These are phyloP conservation scores for Aspergillus saccharolyticus DNA, from an alignment of 495 filamentous ascomycete genomes.

Conservation along the genomic window DNA sequence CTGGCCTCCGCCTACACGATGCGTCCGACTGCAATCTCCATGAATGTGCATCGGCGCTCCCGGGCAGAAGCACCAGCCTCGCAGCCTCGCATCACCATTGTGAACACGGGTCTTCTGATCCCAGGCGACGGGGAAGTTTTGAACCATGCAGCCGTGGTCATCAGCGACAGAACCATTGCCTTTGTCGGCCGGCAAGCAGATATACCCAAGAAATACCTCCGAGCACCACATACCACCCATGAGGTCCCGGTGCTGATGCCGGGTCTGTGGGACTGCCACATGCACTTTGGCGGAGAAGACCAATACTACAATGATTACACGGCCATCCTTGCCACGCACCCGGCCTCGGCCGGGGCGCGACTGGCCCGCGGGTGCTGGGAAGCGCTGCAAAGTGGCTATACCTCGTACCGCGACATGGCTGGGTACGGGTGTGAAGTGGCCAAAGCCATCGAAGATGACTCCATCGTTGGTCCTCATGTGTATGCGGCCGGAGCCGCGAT, in stretches of 20 bases:
- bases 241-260: background rate
- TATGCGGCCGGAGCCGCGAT: background rate
- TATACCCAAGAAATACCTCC: background rate
- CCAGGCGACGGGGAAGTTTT: background rate
- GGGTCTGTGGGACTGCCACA: background rate
- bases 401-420: constrained; percentile 1
- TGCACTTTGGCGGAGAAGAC: background rate
- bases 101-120: background rate
- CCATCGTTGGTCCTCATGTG: background rate
- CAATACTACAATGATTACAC: constrained; percentile 1
- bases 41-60: background rate
- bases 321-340: background rate
- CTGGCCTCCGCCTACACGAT: background rate
- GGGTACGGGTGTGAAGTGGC: background rate
- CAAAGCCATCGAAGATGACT: background rate
- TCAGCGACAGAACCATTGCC: background rate
- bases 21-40: background rate
- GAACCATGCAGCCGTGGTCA: background rate
- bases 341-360: background rate
- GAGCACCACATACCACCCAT: background rate
- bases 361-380: constrained; percentile 1
- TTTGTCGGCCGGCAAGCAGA: background rate
- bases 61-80: background rate
- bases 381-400: background rate
- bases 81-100: background rate